These are phyloP conservation scores for Pythium coloratum DNA, from an alignment of 352 stramenopile species.

Conservation along the genomic window DNA sequence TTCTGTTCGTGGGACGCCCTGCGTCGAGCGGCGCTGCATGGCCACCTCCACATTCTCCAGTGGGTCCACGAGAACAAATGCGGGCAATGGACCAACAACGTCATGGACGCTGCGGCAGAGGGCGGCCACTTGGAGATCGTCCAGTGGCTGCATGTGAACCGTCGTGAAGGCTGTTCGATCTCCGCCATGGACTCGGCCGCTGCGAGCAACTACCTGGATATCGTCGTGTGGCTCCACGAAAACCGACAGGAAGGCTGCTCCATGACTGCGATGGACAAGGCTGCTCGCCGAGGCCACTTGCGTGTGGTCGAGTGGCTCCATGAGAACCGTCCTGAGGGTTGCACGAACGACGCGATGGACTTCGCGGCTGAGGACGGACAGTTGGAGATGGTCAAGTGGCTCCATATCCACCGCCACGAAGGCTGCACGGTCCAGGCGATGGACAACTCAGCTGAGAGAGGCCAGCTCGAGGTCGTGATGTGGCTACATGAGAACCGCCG, in stretches of 20 bases:
- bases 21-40: conserved; percentile 23
- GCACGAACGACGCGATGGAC: conserved; percentile 34
- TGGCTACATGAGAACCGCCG: conserved; percentile 32
- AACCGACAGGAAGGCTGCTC: conserved; percentile 35
- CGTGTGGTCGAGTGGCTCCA: conserved; percentile 31
- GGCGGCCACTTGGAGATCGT: conserved; percentile 30
- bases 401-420: conserved; percentile 31
- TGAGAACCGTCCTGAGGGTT: conserved; percentile 28
- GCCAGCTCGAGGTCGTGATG: conserved; percentile 30
- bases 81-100: conserved; percentile 28
- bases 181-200: conserved; percentile 31
- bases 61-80: conserved; percentile 28
- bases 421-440: conserved; percentile 32
- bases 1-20: conserved; percentile 32
- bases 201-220: conserved; percentile 22
- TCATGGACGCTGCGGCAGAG: conserved; percentile 28
- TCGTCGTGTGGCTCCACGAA: conserved; percentile 31
- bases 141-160: conserved; percentile 29
- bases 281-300: conserved; percentile 25
- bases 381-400: conserved; percentile 30
- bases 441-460: conserved; percentile 28
- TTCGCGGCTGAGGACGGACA: conserved; percentile 23
- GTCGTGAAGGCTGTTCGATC: conserved; percentile 27
- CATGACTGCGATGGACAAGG: conserved; percentile 33
- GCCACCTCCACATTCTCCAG: conserved; percentile 28